A percentile compares a stretch with the other conserved stretches of the same genome.
Conservation (phyloP, 1,284 basidiomycete genomes). For the Kwoniella shivajii region DNA sequence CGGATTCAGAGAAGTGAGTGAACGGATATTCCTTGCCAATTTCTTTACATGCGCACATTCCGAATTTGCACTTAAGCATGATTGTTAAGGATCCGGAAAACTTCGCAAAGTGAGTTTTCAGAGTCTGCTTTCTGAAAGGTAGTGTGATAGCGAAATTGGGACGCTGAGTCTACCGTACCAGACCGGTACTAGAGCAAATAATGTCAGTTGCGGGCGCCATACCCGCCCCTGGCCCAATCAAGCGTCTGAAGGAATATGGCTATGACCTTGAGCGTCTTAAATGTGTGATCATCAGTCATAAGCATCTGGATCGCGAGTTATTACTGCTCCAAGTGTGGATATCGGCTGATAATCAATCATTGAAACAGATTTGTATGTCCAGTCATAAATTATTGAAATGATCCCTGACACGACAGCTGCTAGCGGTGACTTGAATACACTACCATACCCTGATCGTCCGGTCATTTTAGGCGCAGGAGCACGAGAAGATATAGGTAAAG, state of each 20-base stretch:
- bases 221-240: constrained; percentile 19
- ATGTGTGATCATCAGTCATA: constrained; percentile 13
- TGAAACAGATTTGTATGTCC: neutral
- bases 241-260: constrained; percentile 9
- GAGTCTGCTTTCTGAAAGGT: neutral
- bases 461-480: constrained; percentile 24
- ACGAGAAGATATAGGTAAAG: constrained; percentile 19
- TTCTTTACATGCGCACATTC: neutral
- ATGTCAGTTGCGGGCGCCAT: constrained; percentile 13
- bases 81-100: constrained; percentile 13
- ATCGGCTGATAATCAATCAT: neutral
- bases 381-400: neutral
- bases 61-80: neutral
- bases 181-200: neutral
- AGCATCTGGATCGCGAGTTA: constrained; percentile 20
- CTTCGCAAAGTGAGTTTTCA: constrained; percentile 5
- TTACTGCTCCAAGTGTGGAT: neutral
- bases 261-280: constrained; percentile 15
- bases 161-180: neutral
- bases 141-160: neutral
- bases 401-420: neutral
- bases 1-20: constrained; percentile 15
- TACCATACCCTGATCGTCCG: constrained; percentile 11
- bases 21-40: neutral
- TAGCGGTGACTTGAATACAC: constrained; percentile 20